phyloP scores from a whole-genome alignment of 352 stramenopile genomes.

The Blastocystis sp. region DNA sequence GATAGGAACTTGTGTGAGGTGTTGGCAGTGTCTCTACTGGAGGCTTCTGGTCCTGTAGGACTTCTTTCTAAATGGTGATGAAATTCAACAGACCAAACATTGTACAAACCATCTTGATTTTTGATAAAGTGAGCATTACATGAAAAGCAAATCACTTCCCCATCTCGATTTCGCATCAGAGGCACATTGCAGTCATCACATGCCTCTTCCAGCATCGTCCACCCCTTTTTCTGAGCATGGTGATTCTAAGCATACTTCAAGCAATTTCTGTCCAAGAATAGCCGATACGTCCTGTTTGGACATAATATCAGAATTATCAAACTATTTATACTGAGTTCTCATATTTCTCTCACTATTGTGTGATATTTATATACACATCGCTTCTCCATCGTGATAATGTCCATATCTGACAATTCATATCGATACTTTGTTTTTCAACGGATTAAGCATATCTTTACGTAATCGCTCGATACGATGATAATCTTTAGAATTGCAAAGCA shows the following conservation, averaged over 20 bases:
- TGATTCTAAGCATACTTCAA: background rate
- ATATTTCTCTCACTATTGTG: background rate
- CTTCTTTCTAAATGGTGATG: background rate
- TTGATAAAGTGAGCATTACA: background rate
- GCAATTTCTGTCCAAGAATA: constrained; percentile 5
- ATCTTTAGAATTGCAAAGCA: background rate
- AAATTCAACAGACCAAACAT: background rate
- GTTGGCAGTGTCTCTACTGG: background rate
- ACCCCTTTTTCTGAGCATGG: background rate
- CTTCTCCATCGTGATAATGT: background rate
- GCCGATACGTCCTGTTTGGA: background rate
- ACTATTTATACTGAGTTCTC: background rate
- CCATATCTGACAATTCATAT: constrained; percentile 4
- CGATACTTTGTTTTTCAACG: constrained; percentile 8
- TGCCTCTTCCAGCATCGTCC: background rate
- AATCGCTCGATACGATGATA: background rate
- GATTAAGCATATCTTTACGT: constrained; percentile 29
- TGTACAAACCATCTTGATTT: background rate
- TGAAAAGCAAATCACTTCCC: background rate
- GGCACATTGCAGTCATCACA: constrained; percentile 1
- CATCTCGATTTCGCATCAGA: constrained; percentile 12
- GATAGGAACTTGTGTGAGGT: background rate
- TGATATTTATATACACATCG: background rate
- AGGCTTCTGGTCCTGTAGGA: background rate
- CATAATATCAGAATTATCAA: background rate